Conservation (phyloP, 2,329 filamentous ascomycete species). For the Plectosphaerella sp. region DNA sequence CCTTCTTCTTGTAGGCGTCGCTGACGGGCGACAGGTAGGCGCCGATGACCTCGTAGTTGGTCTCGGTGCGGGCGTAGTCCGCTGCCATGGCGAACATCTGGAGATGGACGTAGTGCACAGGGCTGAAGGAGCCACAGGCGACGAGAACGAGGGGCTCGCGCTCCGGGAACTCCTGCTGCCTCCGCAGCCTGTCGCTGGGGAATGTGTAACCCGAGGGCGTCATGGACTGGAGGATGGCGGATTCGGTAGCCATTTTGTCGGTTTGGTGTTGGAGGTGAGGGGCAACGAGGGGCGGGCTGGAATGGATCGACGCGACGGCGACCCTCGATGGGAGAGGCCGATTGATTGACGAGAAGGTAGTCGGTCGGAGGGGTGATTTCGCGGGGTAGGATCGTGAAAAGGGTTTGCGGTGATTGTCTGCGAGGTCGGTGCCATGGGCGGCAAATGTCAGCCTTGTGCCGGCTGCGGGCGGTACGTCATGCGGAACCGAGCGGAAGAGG, state of each 20-base stretch:
- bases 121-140: slow-evolving; percentile 69
- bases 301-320: no score
- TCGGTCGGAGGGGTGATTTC: no score
- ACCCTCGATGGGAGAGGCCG: no score
- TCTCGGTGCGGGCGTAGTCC: slow-evolving; percentile 70
- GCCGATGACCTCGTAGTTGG: slow-evolving; percentile 76
- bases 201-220: slow-evolving; percentile 46
- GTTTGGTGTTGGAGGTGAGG: neutral
- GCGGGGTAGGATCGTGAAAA: no score
- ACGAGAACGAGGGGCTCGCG: slow-evolving; percentile 64
- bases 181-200: slow-evolving; percentile 55
- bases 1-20: slow-evolving; percentile 70
- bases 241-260: slow-evolving; percentile 9
- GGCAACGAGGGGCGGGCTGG: no score
- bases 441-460: neutral
- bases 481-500: neutral
- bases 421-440: neutral
- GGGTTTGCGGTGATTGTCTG: neutral
- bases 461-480: neutral
- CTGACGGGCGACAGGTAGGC: slow-evolving; percentile 77
- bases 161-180: slow-evolving; percentile 46
- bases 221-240: slow-evolving; percentile 12
- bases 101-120: slow-evolving; percentile 71
- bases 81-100: slow-evolving; percentile 84
- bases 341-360: no score